Evolutionary conservation across 2,329 filamentous ascomycete species (phyloP).

Genomic region (Endothia cerciana): DNA sequence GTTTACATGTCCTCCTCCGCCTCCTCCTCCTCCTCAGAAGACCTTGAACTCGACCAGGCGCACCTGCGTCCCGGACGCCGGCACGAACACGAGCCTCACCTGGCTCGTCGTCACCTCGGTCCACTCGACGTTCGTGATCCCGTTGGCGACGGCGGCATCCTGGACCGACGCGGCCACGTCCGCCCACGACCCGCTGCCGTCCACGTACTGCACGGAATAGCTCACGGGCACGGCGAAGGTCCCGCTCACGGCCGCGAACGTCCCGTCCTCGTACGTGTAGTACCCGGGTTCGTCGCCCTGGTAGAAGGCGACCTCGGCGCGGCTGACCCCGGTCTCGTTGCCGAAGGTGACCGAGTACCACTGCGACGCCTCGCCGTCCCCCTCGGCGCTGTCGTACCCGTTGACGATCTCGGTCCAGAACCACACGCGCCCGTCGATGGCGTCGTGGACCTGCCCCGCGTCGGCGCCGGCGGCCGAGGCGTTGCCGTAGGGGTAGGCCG

Average conservation of each 20-base stretch:
- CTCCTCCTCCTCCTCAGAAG: constrained; percentile 29
- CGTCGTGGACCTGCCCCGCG: constrained; percentile 37
- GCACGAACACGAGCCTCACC: constrained; percentile 40
- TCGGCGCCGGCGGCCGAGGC: constrained; percentile 37
- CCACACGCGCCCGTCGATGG: constrained; percentile 45
- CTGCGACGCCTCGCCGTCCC: constrained; percentile 35
- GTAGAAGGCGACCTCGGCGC: constrained; percentile 44
- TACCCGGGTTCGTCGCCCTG: constrained; percentile 34
- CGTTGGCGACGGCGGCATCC: constrained; percentile 39
- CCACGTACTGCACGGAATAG: constrained; percentile 37
- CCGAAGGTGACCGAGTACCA: constrained; percentile 46
- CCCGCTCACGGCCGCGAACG: constrained; percentile 18
- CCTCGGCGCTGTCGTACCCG: constrained; percentile 41
- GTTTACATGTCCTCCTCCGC: background rate
- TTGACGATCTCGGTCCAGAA: constrained; percentile 45
- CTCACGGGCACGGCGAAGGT: constrained; percentile 35
- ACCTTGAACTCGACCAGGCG: constrained; percentile 45
- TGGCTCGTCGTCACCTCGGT: constrained; percentile 33
- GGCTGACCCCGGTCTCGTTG: constrained; percentile 32
- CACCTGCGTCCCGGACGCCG: constrained; percentile 37
- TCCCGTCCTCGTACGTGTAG: constrained; percentile 24
- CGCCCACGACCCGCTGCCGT: constrained; percentile 33
- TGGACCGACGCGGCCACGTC: constrained; percentile 34
- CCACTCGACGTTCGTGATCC: constrained; percentile 41
- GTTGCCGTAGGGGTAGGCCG: constrained; percentile 38